Evolutionary conservation across 495 filamentous ascomycete genomes (phyloP).

Genomic region (Hypoxylon fuscum): DNA sequence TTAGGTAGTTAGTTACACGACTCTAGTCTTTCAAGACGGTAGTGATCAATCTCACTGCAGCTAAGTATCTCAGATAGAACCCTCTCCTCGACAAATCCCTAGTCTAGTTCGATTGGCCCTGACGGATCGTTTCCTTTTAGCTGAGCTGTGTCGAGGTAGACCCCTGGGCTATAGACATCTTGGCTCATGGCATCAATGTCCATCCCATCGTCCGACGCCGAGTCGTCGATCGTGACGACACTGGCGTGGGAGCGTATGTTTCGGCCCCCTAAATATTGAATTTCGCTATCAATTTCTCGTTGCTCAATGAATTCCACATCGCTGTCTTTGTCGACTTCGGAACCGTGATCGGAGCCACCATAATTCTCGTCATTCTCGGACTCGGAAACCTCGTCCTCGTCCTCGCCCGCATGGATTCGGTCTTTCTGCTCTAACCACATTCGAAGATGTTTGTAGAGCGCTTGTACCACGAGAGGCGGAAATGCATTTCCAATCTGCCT

Average conservation of each 20-base stretch:
- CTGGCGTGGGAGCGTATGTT: conserved; percentile 9
- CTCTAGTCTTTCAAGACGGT: too few relatives aligned
- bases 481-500: conserved; percentile 92
- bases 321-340: conserved; percentile 21
- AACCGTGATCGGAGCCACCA: neutral
- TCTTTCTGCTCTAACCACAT: conserved; percentile 68
- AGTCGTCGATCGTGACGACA: conserved; percentile 23
- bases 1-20: too few relatives aligned
- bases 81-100: neutral
- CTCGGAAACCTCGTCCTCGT: conserved; percentile 31
- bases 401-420: conserved; percentile 30
- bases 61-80: too few relatives aligned
- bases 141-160: conserved; percentile 14
- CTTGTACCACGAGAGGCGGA: conserved; percentile 69
- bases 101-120: conserved; percentile 27
- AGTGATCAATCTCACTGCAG: too few relatives aligned
- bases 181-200: conserved; percentile 28
- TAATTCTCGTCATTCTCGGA: conserved; percentile 23
- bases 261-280: conserved; percentile 23
- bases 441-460: conserved; percentile 67
- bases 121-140: neutral
- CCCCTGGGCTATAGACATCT: conserved; percentile 4
- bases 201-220: conserved; percentile 22
- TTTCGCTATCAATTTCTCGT: conserved; percentile 18
- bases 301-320: conserved; percentile 32